These are phyloP conservation scores for Calvatia gigantea DNA, from an alignment of 768 basidiomycete genomes.

Conservation along the genomic window DNA sequence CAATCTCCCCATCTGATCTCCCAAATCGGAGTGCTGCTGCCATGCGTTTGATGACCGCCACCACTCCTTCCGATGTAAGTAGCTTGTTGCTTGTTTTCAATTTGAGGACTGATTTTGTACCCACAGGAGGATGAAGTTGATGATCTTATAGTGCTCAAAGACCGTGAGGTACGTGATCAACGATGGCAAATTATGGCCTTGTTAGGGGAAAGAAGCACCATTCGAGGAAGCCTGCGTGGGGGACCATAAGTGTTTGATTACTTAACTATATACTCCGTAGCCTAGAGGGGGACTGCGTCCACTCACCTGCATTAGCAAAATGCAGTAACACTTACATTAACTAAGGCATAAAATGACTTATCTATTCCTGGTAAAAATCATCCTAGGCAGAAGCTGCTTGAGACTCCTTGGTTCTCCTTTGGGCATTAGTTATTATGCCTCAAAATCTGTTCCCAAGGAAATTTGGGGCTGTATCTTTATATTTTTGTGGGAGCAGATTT, in stretches of 20 bases:
- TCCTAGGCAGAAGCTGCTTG: no score
- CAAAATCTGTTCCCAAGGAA: no score
- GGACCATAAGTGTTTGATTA: constrained; percentile 12
- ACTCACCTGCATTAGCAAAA: no score
- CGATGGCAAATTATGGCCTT: constrained; percentile 78
- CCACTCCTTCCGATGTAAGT: constrained; percentile 23
- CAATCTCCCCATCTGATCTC: constrained; percentile 70
- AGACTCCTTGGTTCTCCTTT: no score
- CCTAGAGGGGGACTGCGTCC: no score
- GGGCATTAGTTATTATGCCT: no score
- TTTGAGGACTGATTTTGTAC: constrained; percentile 39
- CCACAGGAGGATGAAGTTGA: constrained; percentile 49
- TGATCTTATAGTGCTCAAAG: constrained; percentile 50
- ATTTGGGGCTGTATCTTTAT: no score
- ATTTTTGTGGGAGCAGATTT: no score
- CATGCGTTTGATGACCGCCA: constrained; percentile 52
- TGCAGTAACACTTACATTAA: no score
- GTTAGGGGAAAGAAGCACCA: constrained; percentile 67
- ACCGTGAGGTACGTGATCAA: constrained; percentile 64
- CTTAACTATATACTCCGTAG: no score
- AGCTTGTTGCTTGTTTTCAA: neutral
- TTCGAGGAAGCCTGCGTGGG: constrained; percentile 47
- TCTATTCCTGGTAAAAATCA: no score
- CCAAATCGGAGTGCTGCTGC: constrained; percentile 79
- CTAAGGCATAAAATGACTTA: no score